Percentiles rank a stretch among this genome's conserved stretches.
Evolutionary conservation across 352 stramenopile genomes (phyloP).

Genomic region (Hyaloperonospora brassicae): DNA sequence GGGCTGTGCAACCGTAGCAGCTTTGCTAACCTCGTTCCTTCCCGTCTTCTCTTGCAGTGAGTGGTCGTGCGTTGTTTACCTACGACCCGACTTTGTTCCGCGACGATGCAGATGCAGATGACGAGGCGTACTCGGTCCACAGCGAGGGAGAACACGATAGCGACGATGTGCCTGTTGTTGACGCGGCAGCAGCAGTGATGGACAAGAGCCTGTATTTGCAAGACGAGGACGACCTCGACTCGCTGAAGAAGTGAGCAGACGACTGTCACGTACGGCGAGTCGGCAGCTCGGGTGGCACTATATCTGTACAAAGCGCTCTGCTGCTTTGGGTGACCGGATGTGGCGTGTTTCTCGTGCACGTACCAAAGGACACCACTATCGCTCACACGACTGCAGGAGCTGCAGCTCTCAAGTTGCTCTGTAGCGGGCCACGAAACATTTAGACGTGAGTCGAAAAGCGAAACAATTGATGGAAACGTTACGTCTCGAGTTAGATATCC

Average conservation of each 20-base stretch:
- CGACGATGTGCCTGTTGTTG: conserved; percentile 34
- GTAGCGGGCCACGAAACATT: conserved; percentile 15
- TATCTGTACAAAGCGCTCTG: conserved; percentile 13
- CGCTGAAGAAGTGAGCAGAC: conserved; percentile 57
- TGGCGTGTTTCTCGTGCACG: conserved; percentile 8
- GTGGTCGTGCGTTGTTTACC: conserved; percentile 86
- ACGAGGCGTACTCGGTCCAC: conserved; percentile 75
- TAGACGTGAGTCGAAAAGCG: conserved; percentile 21
- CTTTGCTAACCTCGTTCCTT: conserved; percentile 5
- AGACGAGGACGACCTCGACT: conserved; percentile 67
- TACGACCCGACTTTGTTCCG: conserved; percentile 87
- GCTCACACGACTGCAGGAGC: conserved; percentile 4
- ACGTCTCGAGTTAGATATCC: conserved; percentile 8
- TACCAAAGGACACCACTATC: conserved; percentile 7
- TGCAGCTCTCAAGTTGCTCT: conserved; percentile 16
- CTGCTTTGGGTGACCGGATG: conserved; percentile 7
- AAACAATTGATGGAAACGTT: conserved; percentile 22
- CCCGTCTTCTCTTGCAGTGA: conserved; percentile 49
- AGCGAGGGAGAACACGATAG: conserved; percentile 43
- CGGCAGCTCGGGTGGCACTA: conserved; percentile 6
- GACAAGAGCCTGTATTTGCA: conserved; percentile 83
- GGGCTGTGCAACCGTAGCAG: not conserved
- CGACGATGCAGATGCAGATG: conserved; percentile 84
- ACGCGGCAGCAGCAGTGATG: conserved; percentile 55
- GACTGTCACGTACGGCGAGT: conserved; percentile 2